Evolutionary conservation across 2,329 filamentous ascomycete genomes (phyloP).

Genomic region (Thielaviopsis ethacetica): DNA sequence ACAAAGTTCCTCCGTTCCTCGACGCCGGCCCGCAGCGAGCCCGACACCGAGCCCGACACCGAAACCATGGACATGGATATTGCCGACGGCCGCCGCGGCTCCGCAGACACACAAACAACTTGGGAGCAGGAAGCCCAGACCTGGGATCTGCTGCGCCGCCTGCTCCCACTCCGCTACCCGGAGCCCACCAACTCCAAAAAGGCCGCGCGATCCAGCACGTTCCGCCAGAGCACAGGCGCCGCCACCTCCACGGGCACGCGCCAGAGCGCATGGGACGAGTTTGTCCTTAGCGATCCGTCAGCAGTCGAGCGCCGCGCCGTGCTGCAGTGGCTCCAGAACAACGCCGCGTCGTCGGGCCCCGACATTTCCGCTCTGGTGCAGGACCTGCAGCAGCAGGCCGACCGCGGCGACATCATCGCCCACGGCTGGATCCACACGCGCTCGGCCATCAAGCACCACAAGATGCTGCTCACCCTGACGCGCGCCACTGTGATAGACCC

Average conservation of each 20-base stretch:
- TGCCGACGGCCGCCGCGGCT: conserved; percentile 19
- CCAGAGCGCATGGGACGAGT: conserved; percentile 36
- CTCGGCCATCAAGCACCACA: conserved; percentile 75
- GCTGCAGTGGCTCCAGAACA: conserved; percentile 72
- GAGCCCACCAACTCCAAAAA: conserved; percentile 10
- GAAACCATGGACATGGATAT: conserved; percentile 37
- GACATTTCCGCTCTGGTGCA: conserved; percentile 62
- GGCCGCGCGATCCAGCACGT: conserved; percentile 4
- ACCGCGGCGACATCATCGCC: conserved; percentile 65
- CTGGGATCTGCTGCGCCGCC: conserved; percentile 68
- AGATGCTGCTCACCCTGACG: conserved; percentile 48
- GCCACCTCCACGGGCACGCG: not conserved
- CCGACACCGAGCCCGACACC: conserved; percentile 18
- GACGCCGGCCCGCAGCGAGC: conserved; percentile 24
- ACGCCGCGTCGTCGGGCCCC: conserved; percentile 46
- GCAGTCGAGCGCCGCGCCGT: conserved; percentile 67
- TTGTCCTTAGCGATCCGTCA: conserved; percentile 53
- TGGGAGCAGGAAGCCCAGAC: conserved; percentile 77
- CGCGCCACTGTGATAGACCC: conserved; percentile 50
- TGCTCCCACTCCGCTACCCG: conserved; percentile 55
- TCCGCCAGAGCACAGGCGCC: not conserved
- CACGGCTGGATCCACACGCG: conserved; percentile 89
- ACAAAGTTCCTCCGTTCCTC: conserved; percentile 21
- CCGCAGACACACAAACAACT: conserved; percentile 22
- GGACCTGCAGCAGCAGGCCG: conserved; percentile 59